Evolutionary conservation across 345 rosid species (phyloP).

Genomic region (Eucalyptus sp.): DNA sequence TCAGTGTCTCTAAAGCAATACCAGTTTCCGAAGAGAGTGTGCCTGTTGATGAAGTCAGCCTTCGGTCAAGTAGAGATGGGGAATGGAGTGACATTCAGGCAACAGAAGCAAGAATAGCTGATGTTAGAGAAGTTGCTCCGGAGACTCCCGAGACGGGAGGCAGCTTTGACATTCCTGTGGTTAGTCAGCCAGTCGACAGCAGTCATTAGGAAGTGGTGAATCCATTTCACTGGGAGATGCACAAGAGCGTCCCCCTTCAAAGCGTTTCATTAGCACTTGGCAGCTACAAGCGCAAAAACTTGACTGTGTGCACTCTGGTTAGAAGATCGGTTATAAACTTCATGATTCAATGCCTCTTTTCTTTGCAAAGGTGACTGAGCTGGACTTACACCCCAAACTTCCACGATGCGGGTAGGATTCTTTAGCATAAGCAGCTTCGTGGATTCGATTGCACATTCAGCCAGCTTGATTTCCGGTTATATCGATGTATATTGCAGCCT

Average conservation of each 20-base stretch:
- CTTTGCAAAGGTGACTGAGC: neutral
- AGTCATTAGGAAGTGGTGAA: neutral
- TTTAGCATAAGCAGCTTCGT: neutral
- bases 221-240: neutral
- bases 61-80: slow-evolving; percentile 40
- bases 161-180: slow-evolving; percentile 63
- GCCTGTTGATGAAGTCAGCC: slow-evolving; percentile 43
- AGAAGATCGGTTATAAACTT: neutral
- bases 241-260: neutral
- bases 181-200: slow-evolving; percentile 27
- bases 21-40: slow-evolving; percentile 37
- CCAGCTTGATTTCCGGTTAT: neutral
- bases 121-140: slow-evolving; percentile 49
- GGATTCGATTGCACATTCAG: neutral
- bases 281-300: neutral
- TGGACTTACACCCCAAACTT: neutral
- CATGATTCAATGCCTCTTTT: neutral
- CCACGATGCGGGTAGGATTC: neutral
- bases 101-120: slow-evolving; percentile 63
- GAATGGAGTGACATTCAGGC: slow-evolving; percentile 87
- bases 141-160: slow-evolving; percentile 24
- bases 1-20: slow-evolving; percentile 41
- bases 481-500: neutral
- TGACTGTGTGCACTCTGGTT: neutral
- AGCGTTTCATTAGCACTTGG: neutral